Percentiles rank a stretch among this genome's conserved stretches.
Conservation (phyloP, 306 rosid genomes). For the Prunus padus region DNA sequence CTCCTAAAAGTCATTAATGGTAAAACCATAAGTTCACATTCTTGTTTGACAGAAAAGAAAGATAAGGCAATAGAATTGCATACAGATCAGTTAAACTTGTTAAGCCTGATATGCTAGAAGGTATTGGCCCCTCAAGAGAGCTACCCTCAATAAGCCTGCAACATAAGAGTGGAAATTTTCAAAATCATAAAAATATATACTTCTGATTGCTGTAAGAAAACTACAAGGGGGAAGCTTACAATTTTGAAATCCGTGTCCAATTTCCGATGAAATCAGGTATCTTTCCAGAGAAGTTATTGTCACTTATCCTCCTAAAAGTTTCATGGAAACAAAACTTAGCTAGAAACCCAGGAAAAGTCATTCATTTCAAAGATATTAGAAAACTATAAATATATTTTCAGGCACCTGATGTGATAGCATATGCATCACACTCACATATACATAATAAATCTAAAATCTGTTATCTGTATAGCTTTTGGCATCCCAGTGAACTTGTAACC, state of each 20-base stretch:
- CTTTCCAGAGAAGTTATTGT: conserved; percentile 71
- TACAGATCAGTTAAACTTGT: conserved; percentile 76
- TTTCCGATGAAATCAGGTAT: conserved; percentile 78
- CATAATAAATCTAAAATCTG: not conserved
- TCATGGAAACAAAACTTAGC: conserved; percentile 21
- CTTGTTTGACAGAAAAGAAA: conserved; percentile 15
- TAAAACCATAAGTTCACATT: conserved; percentile 27
- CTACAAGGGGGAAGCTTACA: conserved; percentile 52
- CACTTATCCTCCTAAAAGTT: conserved; percentile 72
- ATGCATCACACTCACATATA: not conserved
- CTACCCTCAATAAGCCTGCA: conserved; percentile 77
- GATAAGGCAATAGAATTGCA: conserved; percentile 28
- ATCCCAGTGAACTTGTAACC: too few species aligned
- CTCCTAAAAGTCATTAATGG: conserved; percentile 55
- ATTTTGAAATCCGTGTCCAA: conserved; percentile 59
- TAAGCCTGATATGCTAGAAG: conserved; percentile 65
- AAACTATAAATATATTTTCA: not conserved
- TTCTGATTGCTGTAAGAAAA: conserved; percentile 21
- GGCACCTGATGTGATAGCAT: not conserved
- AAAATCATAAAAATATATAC: conserved; percentile 4
- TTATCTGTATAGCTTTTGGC: not conserved
- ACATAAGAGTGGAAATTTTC: conserved; percentile 14
- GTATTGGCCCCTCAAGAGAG: conserved; percentile 86
- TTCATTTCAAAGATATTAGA: not conserved
- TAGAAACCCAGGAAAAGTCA: not conserved